Base-by-base conservation (phyloP, 371 early-diverging fungal genomes). In the Apophysomyces sp. region DNA sequence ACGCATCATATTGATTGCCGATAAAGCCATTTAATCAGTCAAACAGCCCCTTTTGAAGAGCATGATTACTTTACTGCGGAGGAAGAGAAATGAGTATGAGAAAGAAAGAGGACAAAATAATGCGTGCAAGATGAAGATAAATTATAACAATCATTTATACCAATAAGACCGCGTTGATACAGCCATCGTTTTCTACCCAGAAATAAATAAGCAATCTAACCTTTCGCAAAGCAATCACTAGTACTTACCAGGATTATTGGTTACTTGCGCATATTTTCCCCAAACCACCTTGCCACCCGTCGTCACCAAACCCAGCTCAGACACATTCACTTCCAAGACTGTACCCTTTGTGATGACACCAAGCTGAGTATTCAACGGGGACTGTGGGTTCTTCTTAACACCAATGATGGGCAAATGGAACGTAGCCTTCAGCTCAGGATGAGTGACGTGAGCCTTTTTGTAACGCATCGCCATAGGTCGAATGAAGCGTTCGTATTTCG, bases 321-420 rank as follows among this genome's bases (percentile, higher is more conserved):
- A 91, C 3, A 99, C 82, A 57, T 66, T 76, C 24, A 93, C 98
- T 85, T 99, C 99, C 55, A 99, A 90, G 55, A 99, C 92, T 6
- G 99, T 99, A 74, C 99, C 99, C 87, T 99, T 99, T 52, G 98
- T 98, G 56, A 99, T 88, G 30, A 99, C 98, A 62, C 99, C 99
- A 16, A 99, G 85, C 76, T 95, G 94, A 18, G 99, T 99, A 85
- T 96, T 98, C 71, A 99, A 84, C 24, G 97, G 97, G 55, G 92
- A 91, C 80, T 94, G 94, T 55, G 99, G 99, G 82, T 99, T 99
- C 91, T 99, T 98, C 80, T 99, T 99, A 55, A 99, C 97, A 65
- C 97, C 94, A 66, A 99, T 90, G 57, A 99, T 99, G 11, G 99
- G 98, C 60, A 99, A 81, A 68, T 92, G 92, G 86, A 99, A 99